A percentile compares a stretch with the other conserved stretches of the same genome.
Conservation (phyloP, 1,284 basidiomycete genomes). For the Pisolithus thermaeus region DNA sequence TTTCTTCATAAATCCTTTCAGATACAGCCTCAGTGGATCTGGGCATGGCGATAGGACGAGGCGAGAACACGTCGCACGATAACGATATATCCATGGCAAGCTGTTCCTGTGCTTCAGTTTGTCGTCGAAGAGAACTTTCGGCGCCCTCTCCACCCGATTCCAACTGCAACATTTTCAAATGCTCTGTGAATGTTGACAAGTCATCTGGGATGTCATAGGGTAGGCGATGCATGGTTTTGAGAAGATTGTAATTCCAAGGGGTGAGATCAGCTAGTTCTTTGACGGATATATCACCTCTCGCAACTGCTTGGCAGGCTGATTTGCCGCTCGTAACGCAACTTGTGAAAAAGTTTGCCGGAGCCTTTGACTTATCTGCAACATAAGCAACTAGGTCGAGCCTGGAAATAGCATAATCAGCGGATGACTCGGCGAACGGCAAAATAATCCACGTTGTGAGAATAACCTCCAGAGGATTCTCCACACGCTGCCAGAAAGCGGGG, state of each 20-base stretch:
- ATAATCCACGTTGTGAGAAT: conserved; percentile 46
- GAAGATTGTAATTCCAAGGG: conserved; percentile 50
- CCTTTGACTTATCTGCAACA: conserved; percentile 40
- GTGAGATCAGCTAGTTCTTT: conserved; percentile 35
- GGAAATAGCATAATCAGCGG: conserved; percentile 3
- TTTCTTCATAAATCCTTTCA: conserved; percentile 19
- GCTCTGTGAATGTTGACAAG: conserved; percentile 30
- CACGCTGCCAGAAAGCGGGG: conserved; percentile 48
- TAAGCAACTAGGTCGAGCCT: conserved; percentile 61
- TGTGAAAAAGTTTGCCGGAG: conserved; percentile 48
- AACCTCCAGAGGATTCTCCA: conserved; percentile 42
- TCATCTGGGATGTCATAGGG: conserved; percentile 34
- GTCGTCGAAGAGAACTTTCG: conserved; percentile 36
- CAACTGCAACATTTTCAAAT: conserved; percentile 38
- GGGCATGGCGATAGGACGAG: conserved; percentile 33
- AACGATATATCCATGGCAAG: conserved; percentile 58
- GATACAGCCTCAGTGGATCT: conserved; percentile 15
- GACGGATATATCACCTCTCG: conserved; percentile 40
- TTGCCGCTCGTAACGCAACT: conserved; percentile 43
- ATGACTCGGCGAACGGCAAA: conserved; percentile 14
- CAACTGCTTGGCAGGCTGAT: conserved; percentile 47
- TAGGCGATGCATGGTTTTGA: conserved; percentile 37
- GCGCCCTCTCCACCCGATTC: conserved; percentile 32
- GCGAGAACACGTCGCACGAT: conserved; percentile 51
- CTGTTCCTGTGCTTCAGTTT: conserved; percentile 53